Evolutionary conservation across 495 filamentous ascomycete species (phyloP), one percentile per base, ranked within the genome.

Genomic region (Aspergillus heteromorphus): DNA sequence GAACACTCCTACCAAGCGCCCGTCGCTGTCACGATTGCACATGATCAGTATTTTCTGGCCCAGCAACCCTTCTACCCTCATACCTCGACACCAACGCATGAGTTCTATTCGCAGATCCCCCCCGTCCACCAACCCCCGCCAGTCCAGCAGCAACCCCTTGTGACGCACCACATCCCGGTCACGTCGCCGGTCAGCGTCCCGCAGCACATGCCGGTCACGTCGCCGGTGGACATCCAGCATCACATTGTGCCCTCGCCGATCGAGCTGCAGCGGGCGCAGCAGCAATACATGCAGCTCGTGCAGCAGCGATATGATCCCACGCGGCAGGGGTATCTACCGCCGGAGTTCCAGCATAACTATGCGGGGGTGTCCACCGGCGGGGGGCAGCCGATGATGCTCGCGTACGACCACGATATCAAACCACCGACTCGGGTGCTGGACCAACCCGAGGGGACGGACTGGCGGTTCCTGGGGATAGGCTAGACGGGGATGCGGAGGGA

Each of bases 381-480:
- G 14, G 63, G 62, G 17, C 71, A 70, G 43, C 64, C 73, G 9
- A 62, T 74, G 41, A 69, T 77, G 61, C 59, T 71, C 40, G 57
- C 68, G 31, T 73, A 77, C 53, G 64, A 68, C 53, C 65, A 67
- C 25, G 66, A 71, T 56, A 74, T 66, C 55, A 77, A 77, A 60
- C 58, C 65, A 53, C 65, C 65, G 19, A 56, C 67, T 51, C 69
- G 70, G 45, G 63, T 75, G 38, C 56, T 77, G 58, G 71, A 70
- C 41, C 72, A 73, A 62, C 62, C 69, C 53, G 74, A 74, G 54
- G 74, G 73, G 56, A 75, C 73, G 51, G 73, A 77, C 63, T 77
- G 73, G 72, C 60, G 67, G 11, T 77, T 74, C 60, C 59, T 77
- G 57, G 73, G 74, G 36, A 68, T 75, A 59, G 72, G 74, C n/a